Conservation (phyloP, 768 basidiomycete genomes). For the Agaricus subrufescens region DNA sequence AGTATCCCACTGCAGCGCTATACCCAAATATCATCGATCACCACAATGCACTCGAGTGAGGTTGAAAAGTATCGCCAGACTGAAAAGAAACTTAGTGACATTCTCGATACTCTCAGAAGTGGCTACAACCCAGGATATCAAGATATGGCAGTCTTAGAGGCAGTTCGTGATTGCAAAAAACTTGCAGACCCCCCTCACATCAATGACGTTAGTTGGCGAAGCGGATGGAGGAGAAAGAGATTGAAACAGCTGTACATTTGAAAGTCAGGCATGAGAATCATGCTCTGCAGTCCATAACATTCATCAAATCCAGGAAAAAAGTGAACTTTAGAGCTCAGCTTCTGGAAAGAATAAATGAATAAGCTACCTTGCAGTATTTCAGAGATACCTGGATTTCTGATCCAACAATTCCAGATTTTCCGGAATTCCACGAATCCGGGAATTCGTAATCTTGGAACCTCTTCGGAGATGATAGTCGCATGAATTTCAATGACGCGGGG, state of each 20-base stretch:
- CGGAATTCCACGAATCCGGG: too few species aligned
- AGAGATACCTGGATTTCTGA: too few species aligned
- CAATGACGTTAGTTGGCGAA: slow-evolving; percentile 60
- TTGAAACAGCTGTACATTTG: slow-evolving; percentile 21
- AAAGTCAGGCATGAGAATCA: too few species aligned
- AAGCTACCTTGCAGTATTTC: too few species aligned
- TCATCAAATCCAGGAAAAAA: too few species aligned
- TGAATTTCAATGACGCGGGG: too few species aligned
- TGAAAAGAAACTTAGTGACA: slow-evolving; percentile 74
- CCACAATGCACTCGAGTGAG: slow-evolving; percentile 62
- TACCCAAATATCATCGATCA: slow-evolving; percentile 74
- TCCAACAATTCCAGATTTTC: too few species aligned
- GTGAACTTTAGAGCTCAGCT: too few species aligned
- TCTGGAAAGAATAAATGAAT: too few species aligned
- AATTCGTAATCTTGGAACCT: too few species aligned
- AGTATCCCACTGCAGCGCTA: slow-evolving; percentile 49
- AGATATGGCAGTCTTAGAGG: slow-evolving; percentile 98
- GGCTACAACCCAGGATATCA: slow-evolving; percentile 99
- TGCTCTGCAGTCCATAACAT: too few species aligned
- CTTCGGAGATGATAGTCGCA: too few species aligned
- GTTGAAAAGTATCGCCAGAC: slow-evolving; percentile 70
- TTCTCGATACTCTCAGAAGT: slow-evolving; percentile 73
- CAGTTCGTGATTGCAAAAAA: slow-evolving; percentile 90
- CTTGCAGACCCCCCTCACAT: slow-evolving; percentile 67
- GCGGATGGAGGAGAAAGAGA: slow-evolving; percentile 27